Conservation (phyloP, 208 protist species). For the Crithidia acanthocephali region DNA sequence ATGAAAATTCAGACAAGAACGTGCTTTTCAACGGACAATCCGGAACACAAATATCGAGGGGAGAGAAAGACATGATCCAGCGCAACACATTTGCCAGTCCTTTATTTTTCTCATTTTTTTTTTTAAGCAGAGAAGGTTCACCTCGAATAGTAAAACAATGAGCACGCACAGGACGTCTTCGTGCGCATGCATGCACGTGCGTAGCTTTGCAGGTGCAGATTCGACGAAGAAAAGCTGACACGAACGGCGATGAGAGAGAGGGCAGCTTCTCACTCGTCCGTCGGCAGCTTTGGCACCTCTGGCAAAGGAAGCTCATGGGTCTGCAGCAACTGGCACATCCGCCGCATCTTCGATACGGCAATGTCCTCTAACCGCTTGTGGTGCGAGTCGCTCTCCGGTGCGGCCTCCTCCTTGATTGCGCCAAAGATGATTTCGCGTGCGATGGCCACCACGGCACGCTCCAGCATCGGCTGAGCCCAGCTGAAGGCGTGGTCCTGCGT, state of each 20-base stretch:
- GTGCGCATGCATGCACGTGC: too few relatives aligned
- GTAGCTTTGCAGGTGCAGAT: too few relatives aligned
- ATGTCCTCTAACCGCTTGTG: slow-evolving; percentile 37
- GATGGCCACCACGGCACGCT: slow-evolving; percentile 48
- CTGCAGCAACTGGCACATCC: slow-evolving; percentile 76
- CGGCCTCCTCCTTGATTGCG: slow-evolving; percentile 28
- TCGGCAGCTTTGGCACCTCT: slow-evolving; percentile 36
- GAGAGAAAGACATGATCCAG: too few relatives aligned
- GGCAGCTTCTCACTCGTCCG: neutral
- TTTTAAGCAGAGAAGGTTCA: too few relatives aligned
- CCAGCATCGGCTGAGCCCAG: slow-evolving; percentile 76
- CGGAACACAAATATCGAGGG: too few relatives aligned
- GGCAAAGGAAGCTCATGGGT: slow-evolving; percentile 54
- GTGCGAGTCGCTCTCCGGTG: slow-evolving; percentile 27
- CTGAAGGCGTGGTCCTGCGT: slow-evolving; percentile 73
- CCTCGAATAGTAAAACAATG: too few relatives aligned
- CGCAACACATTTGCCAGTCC: too few relatives aligned
- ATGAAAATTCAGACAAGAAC: too few relatives aligned
- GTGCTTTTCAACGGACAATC: too few relatives aligned
- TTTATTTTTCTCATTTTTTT: too few relatives aligned
- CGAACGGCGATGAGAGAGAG: neutral
- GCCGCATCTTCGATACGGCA: slow-evolving; percentile 53
- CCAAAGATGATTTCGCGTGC: slow-evolving; percentile 64
- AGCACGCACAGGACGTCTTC: too few relatives aligned
- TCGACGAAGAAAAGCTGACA: too few relatives aligned